Base-by-base conservation (phyloP, 169 alveolate genomes). In the Theileria annulata region DNA sequence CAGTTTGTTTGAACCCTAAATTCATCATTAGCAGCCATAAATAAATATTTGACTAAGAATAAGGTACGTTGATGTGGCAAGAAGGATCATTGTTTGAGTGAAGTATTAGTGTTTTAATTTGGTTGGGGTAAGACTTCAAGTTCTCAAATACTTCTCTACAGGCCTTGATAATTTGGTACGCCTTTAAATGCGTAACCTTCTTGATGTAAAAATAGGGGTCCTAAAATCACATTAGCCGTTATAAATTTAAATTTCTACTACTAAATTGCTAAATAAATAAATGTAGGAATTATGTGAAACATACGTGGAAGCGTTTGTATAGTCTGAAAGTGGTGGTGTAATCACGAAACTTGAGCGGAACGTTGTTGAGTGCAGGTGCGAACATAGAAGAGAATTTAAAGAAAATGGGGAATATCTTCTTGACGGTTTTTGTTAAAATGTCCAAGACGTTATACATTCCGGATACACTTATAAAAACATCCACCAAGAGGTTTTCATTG, bases 381-480 rank as follows among this genome's bases (percentile, higher is more conserved):
- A 64, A 0, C 30, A 48, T n/a, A 5, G 90, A 71, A 28, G 80
- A 25, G 2, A 77, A 4, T 59, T 71, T 80, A 27, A 75, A 12
- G 59, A 67, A 49, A n/a, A 77, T 71, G 3, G 85, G 75, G 51
- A 42, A 79, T 31, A 82, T 56, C 69, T 66, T 71, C 79, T 63
- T 82, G 19, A 56, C 60, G 5, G 76, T 56, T 0, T 71, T 19
- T n/a, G 37, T 75, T 15, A 68, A 33, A 35, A 74, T 60, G 23
- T 66, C 70, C 17, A 77, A 71, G 2, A 87, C 62, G 58, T 87
- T 82, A 10, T 78, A 62, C 92, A 87, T 87, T 1, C 88, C 88
- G 15, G 90, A 86, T 56, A 87, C 54, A 5, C 87, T 67, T 27
- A 87, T 70, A 47, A 84, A 60, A n/a, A 81, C 88, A 54, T 77